phyloP scores from a whole-genome alignment of 1,284 basidiomycete genomes.

The Apiotrichum mycotoxinovorans region DNA sequence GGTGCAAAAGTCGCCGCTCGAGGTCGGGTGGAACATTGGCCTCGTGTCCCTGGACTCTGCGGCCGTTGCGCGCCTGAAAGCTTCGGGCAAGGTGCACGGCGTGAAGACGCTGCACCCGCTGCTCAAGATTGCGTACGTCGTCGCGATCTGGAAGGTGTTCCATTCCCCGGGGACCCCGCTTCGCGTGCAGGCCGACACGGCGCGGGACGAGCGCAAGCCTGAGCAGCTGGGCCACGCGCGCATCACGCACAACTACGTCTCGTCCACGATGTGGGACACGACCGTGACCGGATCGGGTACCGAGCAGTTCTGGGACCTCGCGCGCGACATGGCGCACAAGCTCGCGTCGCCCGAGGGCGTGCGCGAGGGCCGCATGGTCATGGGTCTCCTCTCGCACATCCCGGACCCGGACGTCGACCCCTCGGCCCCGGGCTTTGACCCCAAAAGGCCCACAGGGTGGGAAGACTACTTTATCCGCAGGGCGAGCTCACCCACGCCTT shows the following conservation, averaged over 20 bases:
- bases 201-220: slow-evolving; percentile 29
- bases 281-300: slow-evolving; percentile 4
- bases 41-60: slow-evolving; percentile 16
- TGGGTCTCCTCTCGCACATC: slow-evolving; percentile 35
- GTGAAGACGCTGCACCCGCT: slow-evolving; percentile 37
- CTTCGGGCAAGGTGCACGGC: slow-evolving; percentile 18
- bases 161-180: background rate
- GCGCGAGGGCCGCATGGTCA: slow-evolving; percentile 20
- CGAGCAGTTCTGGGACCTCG: slow-evolving; percentile 29
- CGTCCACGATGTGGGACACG: slow-evolving; percentile 10
- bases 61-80: slow-evolving; percentile 20
- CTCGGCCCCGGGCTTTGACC: slow-evolving; percentile 10
- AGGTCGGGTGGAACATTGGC: slow-evolving; percentile 10
- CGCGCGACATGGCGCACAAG: background rate
- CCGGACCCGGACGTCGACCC: slow-evolving; percentile 24
- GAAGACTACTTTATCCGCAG: slow-evolving; percentile 33
- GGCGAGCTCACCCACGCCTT: slow-evolving; percentile 15
- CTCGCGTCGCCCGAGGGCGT: slow-evolving; percentile 1
- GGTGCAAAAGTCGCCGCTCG: slow-evolving; percentile 4
- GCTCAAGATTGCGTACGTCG: slow-evolving; percentile 27
- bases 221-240: slow-evolving; percentile 21
- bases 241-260: slow-evolving; percentile 36
- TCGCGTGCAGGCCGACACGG: slow-evolving; percentile 4
- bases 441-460: slow-evolving; percentile 35
- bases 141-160: slow-evolving; percentile 29